Evolutionary conservation across 2,329 filamentous ascomycete species (phyloP), one percentile per base, ranked within the genome.

Genomic region (Hawksworthiomyces lignivorus): DNA sequence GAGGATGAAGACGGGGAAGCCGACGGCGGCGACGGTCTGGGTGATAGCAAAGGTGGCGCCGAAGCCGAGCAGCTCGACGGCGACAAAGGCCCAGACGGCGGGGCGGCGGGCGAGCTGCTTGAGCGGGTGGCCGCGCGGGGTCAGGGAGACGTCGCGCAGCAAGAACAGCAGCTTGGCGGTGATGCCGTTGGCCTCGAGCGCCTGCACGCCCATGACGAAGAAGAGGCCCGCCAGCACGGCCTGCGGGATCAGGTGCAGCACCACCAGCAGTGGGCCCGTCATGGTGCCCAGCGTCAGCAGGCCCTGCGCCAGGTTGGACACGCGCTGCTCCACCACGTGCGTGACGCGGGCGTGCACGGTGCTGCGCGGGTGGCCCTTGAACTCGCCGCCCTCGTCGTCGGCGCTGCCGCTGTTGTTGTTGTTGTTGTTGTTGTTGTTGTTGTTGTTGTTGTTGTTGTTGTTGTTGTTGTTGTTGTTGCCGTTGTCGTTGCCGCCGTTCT

Each of bases 131-230:
- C 26, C 27, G 41, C 63, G 63, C 4, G 73, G 67, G 0, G 81
- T 86, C n/a, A 88, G 67, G 5, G 68, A 57, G 36, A 59, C 65
- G 60, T 90, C 85, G 48, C 77, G 73, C 1, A 69, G 62, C 2
- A 90, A 69, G 58, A 85, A 89, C 18, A 87, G 58, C 8, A 89
- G 58, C 60, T 89, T 89, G 47, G 72, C 64, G 0, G 84, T 89
- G 56, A 90, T 86, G 18, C 84, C 84, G 56, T 90, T 90, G 19
- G 65, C 80, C 55, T 80, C 73, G 24, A 90, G 75, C 4, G 84
- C 84, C 62, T 89, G 82, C 46, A 86, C 71, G 31, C 84, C 85
- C 85, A 90, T 89, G 57, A 87, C 75, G 62, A 89, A 89, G 69
- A 90, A 90, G 20, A 90, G 71, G 0, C 85, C 85, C 0, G 84